Evolutionary conservation across 1,284 basidiomycete species (phyloP).

Genomic region (Mycosarcoma mackinlayi): DNA sequence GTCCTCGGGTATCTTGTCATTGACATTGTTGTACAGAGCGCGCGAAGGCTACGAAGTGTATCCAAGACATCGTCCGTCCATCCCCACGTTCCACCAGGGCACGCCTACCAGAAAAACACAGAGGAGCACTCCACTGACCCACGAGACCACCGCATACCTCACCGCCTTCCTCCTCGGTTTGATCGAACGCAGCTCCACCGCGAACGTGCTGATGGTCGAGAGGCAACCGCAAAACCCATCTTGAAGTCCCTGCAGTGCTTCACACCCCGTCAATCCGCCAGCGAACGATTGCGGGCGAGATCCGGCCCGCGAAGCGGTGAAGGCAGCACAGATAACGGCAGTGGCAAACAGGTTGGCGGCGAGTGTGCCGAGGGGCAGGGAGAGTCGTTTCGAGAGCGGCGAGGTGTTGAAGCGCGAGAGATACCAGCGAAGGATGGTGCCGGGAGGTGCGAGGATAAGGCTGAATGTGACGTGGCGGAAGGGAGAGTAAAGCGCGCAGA

Average conservation of each 20-base stretch:
- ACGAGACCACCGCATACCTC: slow-evolving; percentile 55
- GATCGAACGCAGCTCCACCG: slow-evolving; percentile 79
- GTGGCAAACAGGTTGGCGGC: slow-evolving; percentile 81
- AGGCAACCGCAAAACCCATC: slow-evolving; percentile 96
- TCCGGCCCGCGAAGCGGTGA: slow-evolving; percentile 49
- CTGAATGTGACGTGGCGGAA: slow-evolving; percentile 85
- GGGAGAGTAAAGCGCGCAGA: slow-evolving; percentile 80
- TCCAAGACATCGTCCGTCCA: slow-evolving; percentile 55
- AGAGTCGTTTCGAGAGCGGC: slow-evolving; percentile 73
- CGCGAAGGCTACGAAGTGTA: slow-evolving; percentile 6
- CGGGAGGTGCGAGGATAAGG: slow-evolving; percentile 89
- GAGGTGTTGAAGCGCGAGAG: slow-evolving; percentile 78
- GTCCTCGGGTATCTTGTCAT: not conserved
- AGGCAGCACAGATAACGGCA: slow-evolving; percentile 40
- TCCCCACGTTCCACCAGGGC: slow-evolving; percentile 60
- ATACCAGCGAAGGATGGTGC: slow-evolving; percentile 84
- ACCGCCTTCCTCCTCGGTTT: slow-evolving; percentile 61
- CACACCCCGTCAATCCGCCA: slow-evolving; percentile 41
- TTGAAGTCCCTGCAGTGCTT: slow-evolving; percentile 71
- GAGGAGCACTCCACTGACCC: slow-evolving; percentile 49
- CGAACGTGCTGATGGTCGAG: slow-evolving; percentile 93
- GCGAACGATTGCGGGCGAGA: slow-evolving; percentile 4
- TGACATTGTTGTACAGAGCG: not conserved
- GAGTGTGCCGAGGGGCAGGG: slow-evolving; percentile 83
- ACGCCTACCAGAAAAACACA: slow-evolving; percentile 58